Conservation (phyloP, 192 early-diverging fungal genomes). For the Coemansia sp. region DNA sequence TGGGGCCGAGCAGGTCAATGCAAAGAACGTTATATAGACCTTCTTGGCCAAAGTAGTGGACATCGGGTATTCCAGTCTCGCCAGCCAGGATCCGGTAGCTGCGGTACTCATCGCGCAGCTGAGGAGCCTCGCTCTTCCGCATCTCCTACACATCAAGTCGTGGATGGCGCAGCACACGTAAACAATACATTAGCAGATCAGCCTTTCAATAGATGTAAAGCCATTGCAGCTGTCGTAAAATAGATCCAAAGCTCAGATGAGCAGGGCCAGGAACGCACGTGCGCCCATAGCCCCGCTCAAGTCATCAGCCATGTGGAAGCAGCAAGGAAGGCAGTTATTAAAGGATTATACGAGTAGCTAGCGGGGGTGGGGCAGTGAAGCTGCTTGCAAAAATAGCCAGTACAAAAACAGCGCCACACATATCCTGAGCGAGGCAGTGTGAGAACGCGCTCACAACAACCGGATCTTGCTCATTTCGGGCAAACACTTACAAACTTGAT, state of each 20-base stretch:
- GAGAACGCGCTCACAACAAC: slow-evolving; percentile 4
- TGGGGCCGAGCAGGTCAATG: slow-evolving; percentile 91
- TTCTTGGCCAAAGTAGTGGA: slow-evolving; percentile 96
- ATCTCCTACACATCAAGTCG: slow-evolving; percentile 60
- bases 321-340: background rate
- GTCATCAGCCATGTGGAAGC: background rate
- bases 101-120: slow-evolving; percentile 92
- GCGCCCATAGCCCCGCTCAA: background rate
- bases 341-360: background rate
- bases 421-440: slow-evolving; percentile 6
- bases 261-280: background rate
- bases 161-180: background rate
- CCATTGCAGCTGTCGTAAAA: background rate
- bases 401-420: slow-evolving; percentile 5
- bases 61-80: slow-evolving; percentile 81
- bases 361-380: background rate
- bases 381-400: slow-evolving; percentile 1
- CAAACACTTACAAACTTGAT: slow-evolving; percentile 82
- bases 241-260: background rate
- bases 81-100: slow-evolving; percentile 93
- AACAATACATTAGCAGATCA: background rate
- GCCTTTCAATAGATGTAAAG: background rate
- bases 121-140: slow-evolving; percentile 94
- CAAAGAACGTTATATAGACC: slow-evolving; percentile 93
- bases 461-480: background rate